phyloP scores from a whole-genome alignment of 1,139 yeast genomes.

The Protomyces lactucae-debilis region DNA sequence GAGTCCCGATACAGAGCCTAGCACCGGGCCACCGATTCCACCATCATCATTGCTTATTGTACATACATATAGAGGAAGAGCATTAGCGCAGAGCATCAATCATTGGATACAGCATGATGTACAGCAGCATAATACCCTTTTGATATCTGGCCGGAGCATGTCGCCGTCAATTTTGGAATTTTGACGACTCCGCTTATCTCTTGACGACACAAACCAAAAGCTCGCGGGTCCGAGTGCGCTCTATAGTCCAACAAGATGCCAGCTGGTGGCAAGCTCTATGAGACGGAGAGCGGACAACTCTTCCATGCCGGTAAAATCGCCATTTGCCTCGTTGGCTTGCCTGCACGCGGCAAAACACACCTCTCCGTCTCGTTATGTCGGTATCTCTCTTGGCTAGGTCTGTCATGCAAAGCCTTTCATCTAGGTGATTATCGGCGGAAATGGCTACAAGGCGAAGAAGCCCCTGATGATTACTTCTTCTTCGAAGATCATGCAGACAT shows the following conservation, averaged over 20 bases:
- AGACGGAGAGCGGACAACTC: slow-evolving; percentile 82
- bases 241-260: background rate
- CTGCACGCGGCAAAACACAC: slow-evolving; percentile 95
- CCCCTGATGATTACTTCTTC: slow-evolving; percentile 68
- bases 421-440: slow-evolving; percentile 85
- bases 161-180: too few relatives aligned
- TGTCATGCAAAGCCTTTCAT: slow-evolving; percentile 85
- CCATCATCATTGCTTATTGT: too few relatives aligned
- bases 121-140: too few relatives aligned
- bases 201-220: background rate
- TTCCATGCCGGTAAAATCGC: slow-evolving; percentile 95
- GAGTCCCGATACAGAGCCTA: too few relatives aligned
- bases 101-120: too few relatives aligned
- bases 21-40: too few relatives aligned
- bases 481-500: slow-evolving; percentile 43
- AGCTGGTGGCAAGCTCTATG: slow-evolving; percentile 51
- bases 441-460: slow-evolving; percentile 45
- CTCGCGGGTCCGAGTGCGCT: background rate
- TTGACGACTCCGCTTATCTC: too few relatives aligned
- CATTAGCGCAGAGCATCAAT: background rate
- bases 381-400: slow-evolving; percentile 89
- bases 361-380: slow-evolving; percentile 84
- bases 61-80: background rate
- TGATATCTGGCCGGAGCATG: too few relatives aligned
- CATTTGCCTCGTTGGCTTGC: slow-evolving; percentile 84